phyloP scores from a whole-genome alignment of 1,284 basidiomycete species.

The Caloboletus firmus region DNA sequence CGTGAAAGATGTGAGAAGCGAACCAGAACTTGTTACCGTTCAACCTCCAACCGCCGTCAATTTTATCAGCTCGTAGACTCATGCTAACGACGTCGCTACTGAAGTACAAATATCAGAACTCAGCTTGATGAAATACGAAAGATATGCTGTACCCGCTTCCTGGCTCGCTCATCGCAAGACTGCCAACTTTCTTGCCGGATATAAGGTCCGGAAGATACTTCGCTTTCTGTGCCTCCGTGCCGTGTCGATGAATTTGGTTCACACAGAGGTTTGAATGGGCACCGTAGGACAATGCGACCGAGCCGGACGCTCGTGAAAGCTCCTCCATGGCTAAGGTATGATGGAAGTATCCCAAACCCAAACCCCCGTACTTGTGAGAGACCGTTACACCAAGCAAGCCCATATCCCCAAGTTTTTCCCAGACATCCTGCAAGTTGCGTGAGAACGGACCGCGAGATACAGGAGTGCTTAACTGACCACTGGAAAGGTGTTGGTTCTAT shows the following conservation, averaged over 20 bases:
- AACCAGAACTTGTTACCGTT: slow-evolving; percentile 95
- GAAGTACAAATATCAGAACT: slow-evolving; percentile 7
- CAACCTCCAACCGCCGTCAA: slow-evolving; percentile 72
- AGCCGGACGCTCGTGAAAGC: slow-evolving; percentile 85
- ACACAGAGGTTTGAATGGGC: slow-evolving; percentile 85
- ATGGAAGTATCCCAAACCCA: slow-evolving; percentile 81
- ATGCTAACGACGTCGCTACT: slow-evolving; percentile 90
- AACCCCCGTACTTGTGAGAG: slow-evolving; percentile 74
- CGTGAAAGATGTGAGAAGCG: slow-evolving; percentile 23
- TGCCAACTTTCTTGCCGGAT: slow-evolving; percentile 82
- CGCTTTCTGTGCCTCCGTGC: slow-evolving; percentile 80
- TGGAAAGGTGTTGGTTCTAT: slow-evolving; percentile 80
- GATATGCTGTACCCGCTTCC: slow-evolving; percentile 58
- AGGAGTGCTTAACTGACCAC: slow-evolving; percentile 46
- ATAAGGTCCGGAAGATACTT: slow-evolving; percentile 89
- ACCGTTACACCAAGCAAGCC: slow-evolving; percentile 83
- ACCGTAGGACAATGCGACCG: slow-evolving; percentile 89
- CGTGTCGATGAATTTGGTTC: slow-evolving; percentile 88
- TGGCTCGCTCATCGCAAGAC: slow-evolving; percentile 92
- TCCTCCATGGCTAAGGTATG: slow-evolving; percentile 94
- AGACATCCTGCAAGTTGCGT: slow-evolving; percentile 62
- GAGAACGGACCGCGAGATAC: not conserved
- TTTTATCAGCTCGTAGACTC: slow-evolving; percentile 77
- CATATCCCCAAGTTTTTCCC: slow-evolving; percentile 89
- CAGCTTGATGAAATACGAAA: not conserved